Base-by-base conservation (phyloP, 2,329 filamentous ascomycete genomes). In the Aspergillus fumigatiaffinis region DNA sequence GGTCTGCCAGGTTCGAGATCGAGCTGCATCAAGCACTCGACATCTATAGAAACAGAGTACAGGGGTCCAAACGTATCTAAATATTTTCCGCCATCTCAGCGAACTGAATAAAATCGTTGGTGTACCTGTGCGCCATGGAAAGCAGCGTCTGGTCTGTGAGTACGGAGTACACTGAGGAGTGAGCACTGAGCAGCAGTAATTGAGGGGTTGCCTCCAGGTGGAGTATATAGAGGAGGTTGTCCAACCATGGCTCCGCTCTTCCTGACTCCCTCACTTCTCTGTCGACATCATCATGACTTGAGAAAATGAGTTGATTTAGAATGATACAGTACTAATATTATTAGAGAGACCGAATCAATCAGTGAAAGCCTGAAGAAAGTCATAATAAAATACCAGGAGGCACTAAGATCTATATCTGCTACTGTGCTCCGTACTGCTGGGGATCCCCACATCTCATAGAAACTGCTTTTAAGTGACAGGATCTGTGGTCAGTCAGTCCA, bases 161-260 rank as follows among this genome's bases (percentile, higher is more conserved):
- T 17, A 32, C 32, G 5, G 25, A 55, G 51, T 38, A 38, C 32
- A 17, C 32, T 7, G 32, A 35, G 32, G 4, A 35, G 32, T 17
- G 12, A 38, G 14, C 32, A 38, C 12, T 44, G 41, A 46, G 32
- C n/a, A 46, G 32, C n/a, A 42, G 54, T 53, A 53, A 59, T 53
- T 63, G 61, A 62, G 62, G 58, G 60, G 63, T 62, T 60, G 54
- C 26, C 57, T 60, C 51, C 51, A 56, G 55, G 60, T 64, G 63
- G 62, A 54, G 29, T 35, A 14, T 44, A n/a, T 29, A 35, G 53
- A 54, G 44, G 44, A 12, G 42, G 42, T 23, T 46, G 20, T 57
- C 57, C 63, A 64, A 65, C 63, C 55, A 65, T 25, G 51, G 54
- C 50, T 53, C 50, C 55, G 60, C 60, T 61, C 62, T 60, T 62